Conservation (phyloP, 2,329 filamentous ascomycete species). For the Botrytis byssoidea region DNA sequence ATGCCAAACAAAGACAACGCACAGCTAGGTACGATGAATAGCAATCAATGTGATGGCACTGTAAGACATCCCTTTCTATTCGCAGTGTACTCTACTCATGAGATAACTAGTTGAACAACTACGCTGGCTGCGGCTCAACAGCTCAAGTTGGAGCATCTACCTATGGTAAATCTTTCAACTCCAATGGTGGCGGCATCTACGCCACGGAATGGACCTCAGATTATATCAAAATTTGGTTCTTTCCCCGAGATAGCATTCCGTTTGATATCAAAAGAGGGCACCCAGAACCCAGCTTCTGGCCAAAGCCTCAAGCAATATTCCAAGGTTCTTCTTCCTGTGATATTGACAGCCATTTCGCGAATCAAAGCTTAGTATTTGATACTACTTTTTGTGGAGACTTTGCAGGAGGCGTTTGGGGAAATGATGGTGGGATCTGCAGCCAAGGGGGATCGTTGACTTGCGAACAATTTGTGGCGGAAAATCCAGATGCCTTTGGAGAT, state of each 20-base stretch:
- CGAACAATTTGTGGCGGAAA: constrained; percentile 66
- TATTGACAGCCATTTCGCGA: constrained; percentile 65
- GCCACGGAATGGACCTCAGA: constrained; percentile 66
- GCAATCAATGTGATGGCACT: constrained; percentile 7
- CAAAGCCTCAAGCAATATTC: constrained; percentile 57
- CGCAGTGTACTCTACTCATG: background rate
- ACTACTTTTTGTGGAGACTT: constrained; percentile 85
- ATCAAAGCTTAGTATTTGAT: constrained; percentile 76
- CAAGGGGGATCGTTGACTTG: constrained; percentile 53
- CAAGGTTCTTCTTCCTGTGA: constrained; percentile 61
- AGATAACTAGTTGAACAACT: background rate
- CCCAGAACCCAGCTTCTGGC: constrained; percentile 67
- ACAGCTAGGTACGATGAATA: constrained; percentile 13
- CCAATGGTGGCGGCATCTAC: constrained; percentile 63
- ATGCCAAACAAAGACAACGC: background rate
- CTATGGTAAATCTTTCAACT: constrained; percentile 66
- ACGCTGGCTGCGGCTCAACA: constrained; percentile 28
- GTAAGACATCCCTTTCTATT: background rate
- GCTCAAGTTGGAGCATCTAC: constrained; percentile 23
- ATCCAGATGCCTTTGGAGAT: constrained; percentile 67
- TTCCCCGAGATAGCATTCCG: constrained; percentile 65
- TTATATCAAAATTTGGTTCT: constrained; percentile 64
- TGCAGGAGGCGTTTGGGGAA: constrained; percentile 60
- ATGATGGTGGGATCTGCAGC: constrained; percentile 51
- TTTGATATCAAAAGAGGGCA: constrained; percentile 58